Percentiles rank a stretch among this genome's conserved stretches.
These are phyloP conservation scores for Lagerstroemia speciosa DNA, from an alignment of 345 rosid genomes.

Conservation along the genomic window DNA sequence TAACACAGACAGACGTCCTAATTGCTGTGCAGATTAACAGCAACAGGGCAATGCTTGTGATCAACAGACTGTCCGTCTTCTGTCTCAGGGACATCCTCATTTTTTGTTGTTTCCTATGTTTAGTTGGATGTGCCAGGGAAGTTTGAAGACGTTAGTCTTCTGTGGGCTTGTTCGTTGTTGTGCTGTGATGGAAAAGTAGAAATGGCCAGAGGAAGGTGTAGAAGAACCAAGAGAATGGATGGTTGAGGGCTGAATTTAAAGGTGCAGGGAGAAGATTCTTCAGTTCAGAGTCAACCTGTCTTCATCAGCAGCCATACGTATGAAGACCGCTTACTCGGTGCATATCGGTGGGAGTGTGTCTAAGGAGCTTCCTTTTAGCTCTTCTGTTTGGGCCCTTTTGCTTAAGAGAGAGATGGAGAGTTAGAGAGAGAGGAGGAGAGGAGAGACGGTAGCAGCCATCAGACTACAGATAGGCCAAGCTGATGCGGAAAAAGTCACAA, in stretches of 20 bases:
- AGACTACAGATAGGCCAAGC: slow-evolving; percentile 38
- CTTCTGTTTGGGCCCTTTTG: slow-evolving; percentile 26
- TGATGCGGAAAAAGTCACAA: slow-evolving; percentile 44
- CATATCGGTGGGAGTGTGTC: slow-evolving; percentile 40
- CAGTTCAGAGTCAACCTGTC: slow-evolving; percentile 49
- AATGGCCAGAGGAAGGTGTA: slow-evolving; percentile 19
- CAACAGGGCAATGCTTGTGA: slow-evolving; percentile 49
- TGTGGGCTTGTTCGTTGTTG: neutral
- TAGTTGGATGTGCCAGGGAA: slow-evolving; percentile 13
- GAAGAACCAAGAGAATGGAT: slow-evolving; percentile 30
- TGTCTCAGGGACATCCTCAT: slow-evolving; percentile 42
- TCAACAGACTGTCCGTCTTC: slow-evolving; percentile 28
- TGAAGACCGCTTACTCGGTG: slow-evolving; percentile 48
- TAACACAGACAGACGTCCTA: slow-evolving; percentile 39
- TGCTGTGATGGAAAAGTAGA: slow-evolving; percentile 6
- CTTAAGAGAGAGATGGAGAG: slow-evolving; percentile 3
- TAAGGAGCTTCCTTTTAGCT: slow-evolving; percentile 32
- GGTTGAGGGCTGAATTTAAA: slow-evolving; percentile 44
- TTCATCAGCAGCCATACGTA: slow-evolving; percentile 48
- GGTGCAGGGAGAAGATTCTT: slow-evolving; percentile 24
- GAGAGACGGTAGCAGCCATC: slow-evolving; percentile 37
- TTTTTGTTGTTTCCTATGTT: slow-evolving; percentile 18
- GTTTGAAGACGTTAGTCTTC: slow-evolving; percentile 19
- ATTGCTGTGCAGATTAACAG: slow-evolving; percentile 54
- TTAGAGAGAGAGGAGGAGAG: slow-evolving; percentile 1